Evolutionary conservation across 192 early-diverging fungal species (phyloP).

Genomic region (Coemansia sp.): DNA sequence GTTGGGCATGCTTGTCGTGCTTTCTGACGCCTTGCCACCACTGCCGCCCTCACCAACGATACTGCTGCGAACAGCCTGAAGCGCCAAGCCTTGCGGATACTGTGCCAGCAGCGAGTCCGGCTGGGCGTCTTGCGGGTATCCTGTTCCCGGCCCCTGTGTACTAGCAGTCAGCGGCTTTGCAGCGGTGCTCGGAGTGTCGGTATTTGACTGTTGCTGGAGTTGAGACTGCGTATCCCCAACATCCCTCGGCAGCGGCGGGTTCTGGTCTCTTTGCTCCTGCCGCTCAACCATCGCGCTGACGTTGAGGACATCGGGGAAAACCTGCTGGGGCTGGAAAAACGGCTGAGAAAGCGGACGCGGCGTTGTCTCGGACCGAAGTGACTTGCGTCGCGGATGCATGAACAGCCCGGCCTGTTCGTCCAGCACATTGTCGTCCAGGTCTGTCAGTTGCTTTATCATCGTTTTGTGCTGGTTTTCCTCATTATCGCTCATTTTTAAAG

Average conservation of each 20-base stretch:
- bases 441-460: constrained; percentile 60
- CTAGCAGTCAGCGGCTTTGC: constrained; percentile 3
- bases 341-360: constrained; percentile 54
- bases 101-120: constrained; percentile 17
- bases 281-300: constrained; percentile 57
- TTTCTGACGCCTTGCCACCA: constrained; percentile 4
- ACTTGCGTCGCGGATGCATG: constrained; percentile 53
- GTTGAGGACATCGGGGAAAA: constrained; percentile 56
- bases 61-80: constrained; percentile 10
- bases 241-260: constrained; percentile 11
- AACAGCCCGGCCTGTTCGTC: constrained; percentile 59
- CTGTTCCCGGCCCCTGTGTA: background rate
- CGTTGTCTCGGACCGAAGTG: constrained; percentile 40
- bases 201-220: background rate
- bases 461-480: constrained; percentile 54
- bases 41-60: background rate
- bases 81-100: constrained; percentile 32
- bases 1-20: constrained; percentile 10
- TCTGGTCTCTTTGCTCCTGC: constrained; percentile 40
- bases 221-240: background rate
- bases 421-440: constrained; percentile 57
- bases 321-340: constrained; percentile 56
- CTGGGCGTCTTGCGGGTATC: constrained; percentile 5
- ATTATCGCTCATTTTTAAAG: constrained; percentile 31
- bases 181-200: constrained; percentile 1